Percentiles rank a stretch among this genome's conserved stretches.
phyloP scores from a whole-genome alignment of 1,284 basidiomycete species.

The Chondrostereum purpureum region DNA sequence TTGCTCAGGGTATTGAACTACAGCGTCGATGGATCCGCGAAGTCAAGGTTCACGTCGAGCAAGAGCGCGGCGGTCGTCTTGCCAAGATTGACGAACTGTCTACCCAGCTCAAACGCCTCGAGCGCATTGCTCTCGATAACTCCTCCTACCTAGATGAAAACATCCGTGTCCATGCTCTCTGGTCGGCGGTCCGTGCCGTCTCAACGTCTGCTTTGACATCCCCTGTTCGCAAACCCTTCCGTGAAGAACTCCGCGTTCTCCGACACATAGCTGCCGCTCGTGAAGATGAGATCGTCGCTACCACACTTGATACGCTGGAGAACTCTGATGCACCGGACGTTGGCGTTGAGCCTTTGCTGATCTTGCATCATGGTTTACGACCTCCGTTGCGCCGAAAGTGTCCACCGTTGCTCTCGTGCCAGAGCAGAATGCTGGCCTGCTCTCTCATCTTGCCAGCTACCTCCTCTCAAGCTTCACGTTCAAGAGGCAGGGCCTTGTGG shows the following conservation, averaged over 20 bases:
- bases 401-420: conserved; percentile 89
- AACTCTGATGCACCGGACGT: conserved; percentile 70
- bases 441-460: conserved; percentile 82
- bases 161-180: conserved; percentile 77
- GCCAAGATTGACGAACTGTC: conserved; percentile 93
- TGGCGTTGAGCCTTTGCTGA: conserved; percentile 89
- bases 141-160: conserved; percentile 86
- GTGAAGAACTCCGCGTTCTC: conserved; percentile 83
- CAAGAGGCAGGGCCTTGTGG: conserved; percentile 65
- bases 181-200: conserved; percentile 68
- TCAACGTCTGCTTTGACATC: conserved; percentile 50
- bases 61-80: conserved; percentile 92
- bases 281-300: conserved; percentile 61
- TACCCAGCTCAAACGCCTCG: conserved; percentile 84
- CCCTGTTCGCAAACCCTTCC: conserved; percentile 72
- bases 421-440: conserved; percentile 78
- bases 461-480: conserved; percentile 77
- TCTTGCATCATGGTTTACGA: conserved; percentile 85
- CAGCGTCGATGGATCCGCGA: conserved; percentile 96
- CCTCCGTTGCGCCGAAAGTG: conserved; percentile 80
- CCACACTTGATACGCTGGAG: conserved; percentile 72
- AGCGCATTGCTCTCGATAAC: conserved; percentile 89
- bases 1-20: conserved; percentile 95
- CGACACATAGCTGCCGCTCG: conserved; percentile 67
- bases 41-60: conserved; percentile 92